Percentiles rank a stretch among this genome's conserved stretches.
phyloP scores from a whole-genome alignment of 257 asterid genomes.

The Solanum acaule region DNA sequence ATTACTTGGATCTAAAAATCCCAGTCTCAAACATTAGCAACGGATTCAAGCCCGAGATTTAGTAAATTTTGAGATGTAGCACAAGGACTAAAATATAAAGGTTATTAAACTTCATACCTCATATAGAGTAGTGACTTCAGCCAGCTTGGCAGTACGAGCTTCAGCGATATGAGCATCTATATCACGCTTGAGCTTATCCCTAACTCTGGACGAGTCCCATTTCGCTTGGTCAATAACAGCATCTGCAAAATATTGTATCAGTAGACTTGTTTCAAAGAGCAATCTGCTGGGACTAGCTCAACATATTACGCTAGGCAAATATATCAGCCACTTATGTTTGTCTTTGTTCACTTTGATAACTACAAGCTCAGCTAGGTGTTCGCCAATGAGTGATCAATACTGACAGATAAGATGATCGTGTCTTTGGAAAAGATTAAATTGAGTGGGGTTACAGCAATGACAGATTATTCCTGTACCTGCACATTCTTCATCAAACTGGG shows the following conservation, averaged over 20 bases:
- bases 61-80: background rate
- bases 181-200: constrained; percentile 86
- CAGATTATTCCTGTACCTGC: constrained; percentile 38
- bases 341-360: background rate
- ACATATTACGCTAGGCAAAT: background rate
- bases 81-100: background rate
- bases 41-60: background rate
- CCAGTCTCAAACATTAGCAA: background rate
- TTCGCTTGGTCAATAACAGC: constrained; percentile 70
- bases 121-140: constrained; percentile 54
- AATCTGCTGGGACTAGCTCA: background rate
- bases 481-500: constrained; percentile 64
- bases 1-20: background rate
- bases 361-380: background rate
- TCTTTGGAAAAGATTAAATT: background rate
- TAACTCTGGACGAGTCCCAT: constrained; percentile 83
- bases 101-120: constrained; percentile 39
- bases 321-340: background rate
- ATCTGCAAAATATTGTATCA: constrained; percentile 29
- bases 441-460: background rate
- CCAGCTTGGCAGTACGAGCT: constrained; percentile 63
- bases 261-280: background rate
- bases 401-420: background rate
- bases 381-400: background rate
- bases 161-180: constrained; percentile 65